Conservation (phyloP, 495 filamentous ascomycete genomes). For the Penicillium macrosclerotiorum region DNA sequence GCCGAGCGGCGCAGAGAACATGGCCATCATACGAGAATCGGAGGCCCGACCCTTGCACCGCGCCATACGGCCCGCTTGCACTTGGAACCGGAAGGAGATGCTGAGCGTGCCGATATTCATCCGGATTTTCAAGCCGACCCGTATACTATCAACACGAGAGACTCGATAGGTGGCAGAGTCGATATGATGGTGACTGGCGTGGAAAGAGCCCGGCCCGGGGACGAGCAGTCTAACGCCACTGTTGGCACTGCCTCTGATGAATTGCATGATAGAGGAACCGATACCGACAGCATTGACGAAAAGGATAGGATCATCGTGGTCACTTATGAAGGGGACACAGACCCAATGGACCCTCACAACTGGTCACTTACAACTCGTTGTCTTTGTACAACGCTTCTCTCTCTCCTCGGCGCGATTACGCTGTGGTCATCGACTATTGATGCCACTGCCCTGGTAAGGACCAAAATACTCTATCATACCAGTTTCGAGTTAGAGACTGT, state of each 20-base stretch:
- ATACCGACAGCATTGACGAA: neutral
- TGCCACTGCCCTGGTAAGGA: slow-evolving; percentile 23
- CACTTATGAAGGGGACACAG: slow-evolving; percentile 51
- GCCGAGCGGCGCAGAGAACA: slow-evolving; percentile 10
- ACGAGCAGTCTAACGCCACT: neutral
- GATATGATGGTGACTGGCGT: slow-evolving; percentile 23
- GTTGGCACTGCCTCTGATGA: no score
- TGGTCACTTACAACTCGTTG: slow-evolving; percentile 42
- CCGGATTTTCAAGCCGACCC: slow-evolving; percentile 12
- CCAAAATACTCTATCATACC: slow-evolving; percentile 2
- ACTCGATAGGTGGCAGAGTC: slow-evolving; percentile 10
- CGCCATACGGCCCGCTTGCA: slow-evolving; percentile 10
- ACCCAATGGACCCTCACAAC: slow-evolving; percentile 56
- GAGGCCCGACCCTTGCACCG: slow-evolving; percentile 11
- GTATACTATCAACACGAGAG: slow-evolving; percentile 20
- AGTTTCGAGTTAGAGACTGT: slow-evolving; percentile 14
- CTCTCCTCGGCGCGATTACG: slow-evolving; percentile 44
- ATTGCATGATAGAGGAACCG: neutral
- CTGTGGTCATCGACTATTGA: slow-evolving; percentile 49
- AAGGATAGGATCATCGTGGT: slow-evolving; percentile 53
- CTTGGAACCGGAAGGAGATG: slow-evolving; percentile 15
- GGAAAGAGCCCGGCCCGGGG: slow-evolving; percentile 1
- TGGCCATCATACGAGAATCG: slow-evolving; percentile 10
- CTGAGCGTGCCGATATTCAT: neutral
- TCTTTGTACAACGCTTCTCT: slow-evolving; percentile 44